Base-by-base conservation (phyloP, 169 alveolate species). In the Perkinsus olseni region DNA sequence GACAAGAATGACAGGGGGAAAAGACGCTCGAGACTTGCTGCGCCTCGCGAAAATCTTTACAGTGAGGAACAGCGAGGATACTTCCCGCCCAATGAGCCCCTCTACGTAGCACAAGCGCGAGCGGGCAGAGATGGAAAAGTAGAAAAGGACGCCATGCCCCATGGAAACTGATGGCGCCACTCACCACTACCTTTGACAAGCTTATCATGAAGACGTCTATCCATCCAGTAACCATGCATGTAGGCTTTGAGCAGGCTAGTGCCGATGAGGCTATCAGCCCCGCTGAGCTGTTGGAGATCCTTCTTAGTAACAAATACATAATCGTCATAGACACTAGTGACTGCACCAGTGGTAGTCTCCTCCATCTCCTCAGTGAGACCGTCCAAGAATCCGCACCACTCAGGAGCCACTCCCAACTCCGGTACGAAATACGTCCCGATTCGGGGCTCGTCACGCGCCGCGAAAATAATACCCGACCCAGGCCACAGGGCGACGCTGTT, bases 281-380 rank as follows among this genome's bases (percentile, higher is more conserved):
- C 97, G 17, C 82, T 62, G 48, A 97, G 94, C 95, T 97, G 95
- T 48, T 97, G 97, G 38, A 98, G 95, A 90, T 98, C 98, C 91
- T 97, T 97, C 51, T 93, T 82, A 4, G 99, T 97, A 38, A 98
- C 96, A 93, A 98, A 98, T 93, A 97, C 97, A 95, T 96, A 97
- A 92, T 98, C 98, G 50, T 98, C 99, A 96, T 96, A 97, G 38
- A 97, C 94, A 45, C 97, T 92, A 37, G 97, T 94, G 31, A 94
- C 94, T 62, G 62, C 93, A 6, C 91, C 38, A 6, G 93, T 90
- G 17, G 74, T 82, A 6, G 96, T 95, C 92, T 97, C 98, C 93
- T 98, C 99, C 93, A 98, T 92, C 94, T 98, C 99, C 94, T 98
- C 99, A 0, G 98, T 98, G 39, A 98, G 93, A 92, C 96, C 96